Percentiles rank a stretch among this genome's conserved stretches.
Conservation (phyloP, 2,329 filamentous ascomycete species). For the Camillea tinctor region DNA sequence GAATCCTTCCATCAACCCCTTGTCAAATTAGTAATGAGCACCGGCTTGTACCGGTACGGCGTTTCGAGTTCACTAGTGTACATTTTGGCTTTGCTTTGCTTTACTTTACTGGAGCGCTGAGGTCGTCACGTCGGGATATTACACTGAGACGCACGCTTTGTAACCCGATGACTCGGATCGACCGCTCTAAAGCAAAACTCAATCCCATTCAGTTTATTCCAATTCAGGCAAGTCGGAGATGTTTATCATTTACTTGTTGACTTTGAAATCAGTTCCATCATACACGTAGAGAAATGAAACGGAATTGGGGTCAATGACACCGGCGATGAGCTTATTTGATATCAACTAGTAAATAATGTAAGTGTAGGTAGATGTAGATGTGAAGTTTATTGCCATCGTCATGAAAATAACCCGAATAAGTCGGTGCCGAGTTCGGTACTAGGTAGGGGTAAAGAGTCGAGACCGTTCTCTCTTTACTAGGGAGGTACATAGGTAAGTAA, state of each 20-base stretch:
- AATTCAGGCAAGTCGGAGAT: too few species aligned
- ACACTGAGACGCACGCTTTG: neutral
- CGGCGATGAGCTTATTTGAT: too few species aligned
- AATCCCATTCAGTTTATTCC: too few species aligned
- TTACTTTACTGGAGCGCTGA: neutral
- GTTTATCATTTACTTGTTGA: too few species aligned
- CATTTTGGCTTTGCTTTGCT: too few species aligned
- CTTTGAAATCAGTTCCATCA: too few species aligned
- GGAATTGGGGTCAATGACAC: too few species aligned
- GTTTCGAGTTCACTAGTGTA: too few species aligned
- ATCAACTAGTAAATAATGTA: too few species aligned
- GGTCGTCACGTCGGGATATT: neutral
- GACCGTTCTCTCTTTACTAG: neutral
- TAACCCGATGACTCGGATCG: neutral
- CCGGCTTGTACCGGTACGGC: neutral
- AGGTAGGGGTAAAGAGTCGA: neutral
- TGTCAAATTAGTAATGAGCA: neutral
- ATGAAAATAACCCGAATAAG: neutral
- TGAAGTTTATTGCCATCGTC: neutral
- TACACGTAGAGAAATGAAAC: too few species aligned
- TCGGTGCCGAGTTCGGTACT: neutral
- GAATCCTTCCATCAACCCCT: neutral
- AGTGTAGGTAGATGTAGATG: too few species aligned
- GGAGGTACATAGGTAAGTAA: neutral
- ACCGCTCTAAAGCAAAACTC: neutral